These are phyloP conservation scores for Hypoxylon sp. DNA, from an alignment of 2,329 filamentous ascomycete genomes.

Conservation along the genomic window DNA sequence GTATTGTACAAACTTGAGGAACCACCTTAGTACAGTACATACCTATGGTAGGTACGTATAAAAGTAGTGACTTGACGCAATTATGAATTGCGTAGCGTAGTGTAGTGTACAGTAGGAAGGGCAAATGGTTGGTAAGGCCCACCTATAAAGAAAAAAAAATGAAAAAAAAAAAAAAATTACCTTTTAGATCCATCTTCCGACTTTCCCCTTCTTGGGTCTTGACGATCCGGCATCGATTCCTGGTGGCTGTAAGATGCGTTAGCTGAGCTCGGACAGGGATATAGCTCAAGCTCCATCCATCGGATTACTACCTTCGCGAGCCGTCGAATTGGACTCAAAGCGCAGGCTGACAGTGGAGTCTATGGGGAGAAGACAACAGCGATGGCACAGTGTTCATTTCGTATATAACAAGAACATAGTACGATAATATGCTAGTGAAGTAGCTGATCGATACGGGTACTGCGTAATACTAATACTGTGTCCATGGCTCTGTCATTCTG, in stretches of 20 bases:
- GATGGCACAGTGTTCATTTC: constrained; percentile 26
- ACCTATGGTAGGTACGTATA: constrained; percentile 2
- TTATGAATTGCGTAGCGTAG: constrained; percentile 24
- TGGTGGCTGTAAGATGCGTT: constrained; percentile 37
- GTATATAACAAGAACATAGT: constrained; percentile 11
- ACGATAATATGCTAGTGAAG: constrained; percentile 13
- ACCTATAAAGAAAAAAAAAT: constrained; percentile 9
- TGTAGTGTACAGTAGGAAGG: not conserved
- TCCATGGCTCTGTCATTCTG: constrained; percentile 14
- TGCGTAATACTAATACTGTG: constrained; percentile 31
- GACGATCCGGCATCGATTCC: constrained; percentile 41
- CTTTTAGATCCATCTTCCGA: constrained; percentile 36
- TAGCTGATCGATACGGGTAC: constrained; percentile 11
- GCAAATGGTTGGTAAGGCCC: constrained; percentile 17
- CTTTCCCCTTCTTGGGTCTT: constrained; percentile 35
- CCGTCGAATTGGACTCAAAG: constrained; percentile 44
- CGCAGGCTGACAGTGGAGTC: constrained; percentile 27
- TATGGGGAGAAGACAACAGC: constrained; percentile 12
- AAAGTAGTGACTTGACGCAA: constrained; percentile 23
- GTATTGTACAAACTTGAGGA: constrained; percentile 21
- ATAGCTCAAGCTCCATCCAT: constrained; percentile 36
- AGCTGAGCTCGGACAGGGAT: constrained; percentile 33
- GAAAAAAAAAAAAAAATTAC: constrained; percentile 18
- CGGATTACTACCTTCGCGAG: constrained; percentile 42
- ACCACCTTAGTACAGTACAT: too few relatives aligned